Conservation (phyloP, 148 eudicot genomes). For the Rhododendron molle region DNA sequence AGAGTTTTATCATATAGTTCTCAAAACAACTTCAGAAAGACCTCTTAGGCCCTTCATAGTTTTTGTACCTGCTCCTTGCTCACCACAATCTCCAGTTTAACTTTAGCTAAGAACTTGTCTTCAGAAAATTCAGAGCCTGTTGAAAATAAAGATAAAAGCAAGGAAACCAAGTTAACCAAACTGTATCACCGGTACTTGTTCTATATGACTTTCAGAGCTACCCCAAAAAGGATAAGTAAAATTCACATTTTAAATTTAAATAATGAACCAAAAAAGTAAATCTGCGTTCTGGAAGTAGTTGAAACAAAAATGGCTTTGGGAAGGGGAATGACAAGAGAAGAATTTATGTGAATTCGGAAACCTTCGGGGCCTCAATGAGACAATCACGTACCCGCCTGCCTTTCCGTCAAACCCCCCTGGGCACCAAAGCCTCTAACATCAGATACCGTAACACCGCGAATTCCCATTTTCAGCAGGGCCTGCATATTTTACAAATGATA, state of each 20-base stretch:
- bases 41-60: background rate
- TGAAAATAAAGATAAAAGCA: background rate
- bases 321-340: background rate
- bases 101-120: conserved; percentile 72
- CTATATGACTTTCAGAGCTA: background rate
- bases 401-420: conserved; percentile 77
- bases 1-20: background rate
- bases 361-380: background rate
- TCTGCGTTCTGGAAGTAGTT: background rate
- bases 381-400: conserved; percentile 67
- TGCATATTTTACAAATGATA: conserved; percentile 24
- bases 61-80: conserved; percentile 80
- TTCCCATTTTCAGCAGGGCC: conserved; percentile 82
- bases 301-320: background rate
- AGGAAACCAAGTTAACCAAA: conserved; percentile 7
- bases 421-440: conserved; percentile 93
- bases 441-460: conserved; percentile 86
- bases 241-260: background rate
- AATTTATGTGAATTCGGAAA: background rate
- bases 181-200: background rate
- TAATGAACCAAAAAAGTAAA: background rate
- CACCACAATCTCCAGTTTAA: conserved; percentile 86
- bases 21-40: background rate
- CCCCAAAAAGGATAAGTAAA: background rate
- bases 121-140: conserved; percentile 90